Conservation (phyloP, 805 yeast genomes). For the Saturnispora galanensis region DNA sequence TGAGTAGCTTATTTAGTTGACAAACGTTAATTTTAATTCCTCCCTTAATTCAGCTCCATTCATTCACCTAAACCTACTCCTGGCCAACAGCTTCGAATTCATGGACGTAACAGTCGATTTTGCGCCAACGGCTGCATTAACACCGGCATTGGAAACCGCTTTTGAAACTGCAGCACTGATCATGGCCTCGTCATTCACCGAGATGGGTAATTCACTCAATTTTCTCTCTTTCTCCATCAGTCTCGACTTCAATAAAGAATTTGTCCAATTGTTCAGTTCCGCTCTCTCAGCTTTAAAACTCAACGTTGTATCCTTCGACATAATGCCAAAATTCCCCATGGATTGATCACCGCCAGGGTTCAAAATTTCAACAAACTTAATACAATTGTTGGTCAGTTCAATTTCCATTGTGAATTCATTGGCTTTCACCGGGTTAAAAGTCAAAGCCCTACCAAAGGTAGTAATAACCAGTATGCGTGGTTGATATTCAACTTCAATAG, state of each 20-base stretch:
- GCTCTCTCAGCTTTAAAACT: conserved; percentile 45
- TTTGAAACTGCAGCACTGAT: conserved; percentile 28
- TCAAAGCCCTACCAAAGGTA: conserved; percentile 50
- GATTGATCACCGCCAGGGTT: conserved; percentile 28
- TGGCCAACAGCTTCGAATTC: conserved; percentile 53
- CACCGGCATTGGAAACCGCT: conserved; percentile 20
- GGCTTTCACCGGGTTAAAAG: conserved; percentile 34
- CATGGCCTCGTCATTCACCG: conserved; percentile 29
- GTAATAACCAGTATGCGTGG: conserved; percentile 50
- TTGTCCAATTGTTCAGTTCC: conserved; percentile 51
- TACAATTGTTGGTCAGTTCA: conserved; percentile 40
- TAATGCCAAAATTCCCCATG: conserved; percentile 44
- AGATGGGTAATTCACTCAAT: conserved; percentile 25
- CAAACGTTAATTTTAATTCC: too few relatives aligned
- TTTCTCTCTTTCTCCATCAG: conserved; percentile 38
- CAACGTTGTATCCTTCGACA: conserved; percentile 44
- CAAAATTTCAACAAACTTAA: conserved; percentile 51
- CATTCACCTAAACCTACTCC: conserved; percentile 38
- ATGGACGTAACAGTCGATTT: conserved; percentile 35
- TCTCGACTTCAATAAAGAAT: conserved; percentile 39
- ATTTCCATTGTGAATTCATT: conserved; percentile 46
- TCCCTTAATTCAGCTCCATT: neutral
- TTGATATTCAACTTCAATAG: conserved; percentile 21
- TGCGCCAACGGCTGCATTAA: neutral
- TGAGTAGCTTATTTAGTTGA: too few relatives aligned